These are phyloP conservation scores for Aegilops speltoides DNA, from an alignment of 176 grass and related monocot species.

Conservation along the genomic window DNA sequence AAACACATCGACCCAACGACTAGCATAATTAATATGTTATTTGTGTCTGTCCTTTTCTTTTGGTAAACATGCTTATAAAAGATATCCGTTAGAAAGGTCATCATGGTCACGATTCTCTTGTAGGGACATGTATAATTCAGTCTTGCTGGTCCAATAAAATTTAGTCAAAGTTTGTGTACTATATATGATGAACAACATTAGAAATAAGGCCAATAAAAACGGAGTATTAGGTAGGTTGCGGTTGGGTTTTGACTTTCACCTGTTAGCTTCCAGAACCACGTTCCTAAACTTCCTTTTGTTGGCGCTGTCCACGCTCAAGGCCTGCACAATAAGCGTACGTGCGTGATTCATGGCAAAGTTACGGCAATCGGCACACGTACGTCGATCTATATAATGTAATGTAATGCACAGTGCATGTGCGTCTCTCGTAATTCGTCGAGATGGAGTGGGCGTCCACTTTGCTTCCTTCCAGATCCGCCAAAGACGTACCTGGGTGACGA, in stretches of 20 bases:
- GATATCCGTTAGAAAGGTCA: not conserved
- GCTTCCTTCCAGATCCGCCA: constrained; percentile 5
- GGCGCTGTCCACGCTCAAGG: constrained; percentile 50
- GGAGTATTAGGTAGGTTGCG: no score
- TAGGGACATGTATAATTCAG: not conserved
- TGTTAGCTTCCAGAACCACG: constrained; percentile 74
- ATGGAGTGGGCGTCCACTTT: not conserved
- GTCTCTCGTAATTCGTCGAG: not conserved
- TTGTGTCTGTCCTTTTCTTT: not conserved
- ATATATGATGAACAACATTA: not conserved
- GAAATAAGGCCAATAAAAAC: not conserved
- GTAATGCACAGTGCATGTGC: not conserved
- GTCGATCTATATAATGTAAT: no score
- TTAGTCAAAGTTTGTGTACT: not conserved
- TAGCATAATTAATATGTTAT: not conserved
- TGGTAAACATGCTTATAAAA: not conserved
- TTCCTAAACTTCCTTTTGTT: constrained; percentile 61
- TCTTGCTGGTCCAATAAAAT: not conserved
- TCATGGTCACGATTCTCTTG: not conserved
- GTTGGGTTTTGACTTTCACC: constrained; percentile 33
- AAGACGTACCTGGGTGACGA: constrained; percentile 55
- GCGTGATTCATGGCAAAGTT: not conserved
- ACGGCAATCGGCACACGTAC: not conserved
- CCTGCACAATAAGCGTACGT: constrained; percentile 25
- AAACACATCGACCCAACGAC: not conserved